Conservation (phyloP, 345 rosid species). For the Gossypium mustelinum region DNA sequence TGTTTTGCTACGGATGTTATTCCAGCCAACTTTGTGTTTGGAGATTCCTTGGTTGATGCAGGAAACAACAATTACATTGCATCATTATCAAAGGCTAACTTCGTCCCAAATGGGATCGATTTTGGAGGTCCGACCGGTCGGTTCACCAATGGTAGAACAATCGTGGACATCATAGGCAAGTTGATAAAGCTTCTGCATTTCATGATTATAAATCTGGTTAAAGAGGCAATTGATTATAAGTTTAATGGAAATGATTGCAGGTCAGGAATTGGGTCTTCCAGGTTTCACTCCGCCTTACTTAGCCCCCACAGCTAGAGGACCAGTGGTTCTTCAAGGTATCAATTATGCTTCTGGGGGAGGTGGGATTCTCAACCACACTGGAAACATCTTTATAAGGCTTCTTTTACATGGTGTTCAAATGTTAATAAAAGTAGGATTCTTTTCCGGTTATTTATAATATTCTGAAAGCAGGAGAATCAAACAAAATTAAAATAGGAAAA, state of each 20-base stretch:
- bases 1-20: conserved; percentile 21
- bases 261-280: conserved; percentile 38
- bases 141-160: conserved; percentile 75
- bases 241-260: conserved; percentile 22
- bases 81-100: conserved; percentile 62
- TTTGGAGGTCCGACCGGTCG: conserved; percentile 70
- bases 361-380: conserved; percentile 70
- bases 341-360: conserved; percentile 84
- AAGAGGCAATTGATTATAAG: neutral
- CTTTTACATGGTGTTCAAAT: neutral
- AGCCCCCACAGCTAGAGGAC: conserved; percentile 59
- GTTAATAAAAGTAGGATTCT: neutral
- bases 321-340: conserved; percentile 52
- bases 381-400: conserved; percentile 59
- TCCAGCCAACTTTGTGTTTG: conserved; percentile 60
- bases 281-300: conserved; percentile 61
- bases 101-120: conserved; percentile 68
- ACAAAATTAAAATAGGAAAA: no score
- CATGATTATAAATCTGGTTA: neutral
- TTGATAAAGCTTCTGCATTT: neutral
- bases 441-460: neutral
- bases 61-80: conserved; percentile 76
- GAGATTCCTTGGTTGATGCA: conserved; percentile 71
- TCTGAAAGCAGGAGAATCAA: neutral
- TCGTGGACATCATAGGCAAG: conserved; percentile 65